Percentiles rank a stretch among this genome's conserved stretches.
These are phyloP conservation scores for Starmerella floris DNA, from an alignment of 805 yeast genomes.

Conservation along the genomic window DNA sequence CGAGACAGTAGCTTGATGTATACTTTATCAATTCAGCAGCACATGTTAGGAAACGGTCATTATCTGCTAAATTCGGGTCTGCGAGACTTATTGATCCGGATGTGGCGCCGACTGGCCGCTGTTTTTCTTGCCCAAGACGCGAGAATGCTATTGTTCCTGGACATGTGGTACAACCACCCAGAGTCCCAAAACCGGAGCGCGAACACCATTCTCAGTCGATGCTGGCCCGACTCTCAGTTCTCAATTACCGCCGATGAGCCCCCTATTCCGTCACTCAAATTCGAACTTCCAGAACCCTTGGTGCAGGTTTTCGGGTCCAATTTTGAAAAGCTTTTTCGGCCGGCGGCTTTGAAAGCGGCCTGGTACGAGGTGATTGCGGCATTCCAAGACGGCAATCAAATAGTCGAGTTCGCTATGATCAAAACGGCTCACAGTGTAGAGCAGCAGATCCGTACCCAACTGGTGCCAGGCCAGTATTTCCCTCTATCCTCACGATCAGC, in stretches of 20 bases:
- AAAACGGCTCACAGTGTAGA: conserved; percentile 1
- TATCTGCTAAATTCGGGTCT: conserved; percentile 7
- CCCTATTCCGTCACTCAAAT: too few relatives aligned
- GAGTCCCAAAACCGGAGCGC: background rate
- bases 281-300: background rate
- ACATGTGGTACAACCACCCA: background rate
- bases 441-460: background rate
- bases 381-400: conserved; percentile 6
- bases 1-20: too few relatives aligned
- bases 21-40: background rate
- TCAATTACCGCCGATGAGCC: too few relatives aligned
- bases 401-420: conserved; percentile 10
- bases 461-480: background rate
- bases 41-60: background rate
- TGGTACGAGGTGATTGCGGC: conserved; percentile 10
- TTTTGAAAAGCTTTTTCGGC: conserved; percentile 2
- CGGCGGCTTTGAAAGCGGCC: background rate
- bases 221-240: background rate
- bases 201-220: background rate
- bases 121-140: conserved; percentile 18
- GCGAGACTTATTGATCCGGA: conserved; percentile 1
- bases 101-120: conserved; percentile 12
- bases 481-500: background rate
- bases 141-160: conserved; percentile 12
- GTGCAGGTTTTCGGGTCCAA: conserved; percentile 2